Evolutionary conservation across 2,329 filamentous ascomycete species (phyloP).

Genomic region (Phyllachora maydis): DNA sequence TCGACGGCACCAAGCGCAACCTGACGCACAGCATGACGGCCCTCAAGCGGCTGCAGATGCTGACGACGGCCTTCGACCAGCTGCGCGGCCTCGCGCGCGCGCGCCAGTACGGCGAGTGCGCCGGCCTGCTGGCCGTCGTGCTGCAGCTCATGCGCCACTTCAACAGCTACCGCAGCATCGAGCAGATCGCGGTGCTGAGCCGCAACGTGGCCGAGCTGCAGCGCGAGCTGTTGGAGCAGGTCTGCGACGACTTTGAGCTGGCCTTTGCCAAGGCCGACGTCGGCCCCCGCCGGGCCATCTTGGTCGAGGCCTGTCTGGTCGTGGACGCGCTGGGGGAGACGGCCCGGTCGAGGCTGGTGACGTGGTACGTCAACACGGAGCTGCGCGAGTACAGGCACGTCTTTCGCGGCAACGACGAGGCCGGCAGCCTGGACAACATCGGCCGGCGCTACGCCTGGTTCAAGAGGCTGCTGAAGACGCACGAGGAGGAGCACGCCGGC

Average conservation of each 20-base stretch:
- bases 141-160: constrained; percentile 97
- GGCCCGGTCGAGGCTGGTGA: constrained; percentile 62
- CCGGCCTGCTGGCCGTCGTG: constrained; percentile 81
- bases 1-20: constrained; percentile 93
- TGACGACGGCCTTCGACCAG: constrained; percentile 98
- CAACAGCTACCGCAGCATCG: constrained; percentile 92
- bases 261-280: constrained; percentile 83
- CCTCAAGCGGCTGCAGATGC: constrained; percentile 90
- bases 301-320: constrained; percentile 77
- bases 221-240: constrained; percentile 78
- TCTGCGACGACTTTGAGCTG: constrained; percentile 98
- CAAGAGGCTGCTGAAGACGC: constrained; percentile 82
- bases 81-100: constrained; percentile 64
- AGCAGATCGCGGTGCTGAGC: constrained; percentile 87
- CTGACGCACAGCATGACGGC: constrained; percentile 95
- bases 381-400: constrained; percentile 88
- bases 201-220: constrained; percentile 88
- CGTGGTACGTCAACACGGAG: constrained; percentile 97
- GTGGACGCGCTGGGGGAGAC: constrained; percentile 88
- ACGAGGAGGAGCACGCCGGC: constrained; percentile 76
- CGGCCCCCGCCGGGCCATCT: constrained; percentile 40
- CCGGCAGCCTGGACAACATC: constrained; percentile 90
- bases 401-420: constrained; percentile 91
- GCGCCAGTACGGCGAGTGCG: constrained; percentile 86
- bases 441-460: constrained; percentile 92